Percentiles rank a stretch among this genome's conserved stretches.
Conservation (phyloP, 306 rosid genomes). For the Medicago arabica region DNA sequence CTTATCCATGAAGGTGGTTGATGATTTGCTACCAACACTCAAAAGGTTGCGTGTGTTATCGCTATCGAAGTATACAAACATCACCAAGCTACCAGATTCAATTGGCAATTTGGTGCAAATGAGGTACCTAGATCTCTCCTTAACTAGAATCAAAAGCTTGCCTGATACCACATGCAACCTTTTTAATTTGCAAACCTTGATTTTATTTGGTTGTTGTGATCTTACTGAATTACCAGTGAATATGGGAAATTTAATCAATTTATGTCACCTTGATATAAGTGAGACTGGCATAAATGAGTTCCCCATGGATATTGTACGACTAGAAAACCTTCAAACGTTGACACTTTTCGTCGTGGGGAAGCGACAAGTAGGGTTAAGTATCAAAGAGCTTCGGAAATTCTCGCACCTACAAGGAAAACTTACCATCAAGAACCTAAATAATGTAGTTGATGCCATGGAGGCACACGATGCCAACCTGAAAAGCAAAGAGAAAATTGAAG, state of each 20-base stretch:
- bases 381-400: not conserved
- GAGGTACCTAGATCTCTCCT: no score
- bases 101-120: not conserved
- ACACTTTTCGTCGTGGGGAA: not conserved
- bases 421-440: not conserved
- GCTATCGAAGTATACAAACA: no score
- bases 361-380: not conserved
- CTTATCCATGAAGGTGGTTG: no score
- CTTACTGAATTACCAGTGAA: not conserved
- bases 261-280: no score
- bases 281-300: not conserved
- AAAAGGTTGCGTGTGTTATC: no score
- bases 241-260: not conserved
- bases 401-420: not conserved
- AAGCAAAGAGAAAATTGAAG: not conserved
- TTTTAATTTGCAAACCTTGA: no score
- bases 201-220: no score
- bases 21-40: no score
- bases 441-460: not conserved
- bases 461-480: not conserved
- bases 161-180: no score
- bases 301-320: not conserved
- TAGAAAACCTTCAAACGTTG: not conserved
- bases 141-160: no score
- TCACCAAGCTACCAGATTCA: no score